Conservation (phyloP, 2,329 filamentous ascomycete species). For the Fusarium succisae region DNA sequence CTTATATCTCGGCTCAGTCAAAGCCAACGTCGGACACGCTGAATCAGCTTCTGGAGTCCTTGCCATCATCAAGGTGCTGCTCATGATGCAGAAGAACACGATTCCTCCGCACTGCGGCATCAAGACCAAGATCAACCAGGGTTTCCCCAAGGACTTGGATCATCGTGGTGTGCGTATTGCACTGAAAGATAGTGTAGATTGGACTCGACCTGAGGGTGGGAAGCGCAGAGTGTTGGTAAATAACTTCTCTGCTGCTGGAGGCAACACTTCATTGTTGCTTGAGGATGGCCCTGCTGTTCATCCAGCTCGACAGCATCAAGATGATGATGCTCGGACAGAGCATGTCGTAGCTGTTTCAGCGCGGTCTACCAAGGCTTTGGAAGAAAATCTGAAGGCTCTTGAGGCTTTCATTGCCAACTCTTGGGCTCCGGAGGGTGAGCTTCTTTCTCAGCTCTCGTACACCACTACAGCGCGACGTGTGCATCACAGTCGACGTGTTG, state of each 20-base stretch:
- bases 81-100: neutral
- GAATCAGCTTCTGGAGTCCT: neutral
- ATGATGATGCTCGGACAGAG: neutral
- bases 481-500: neutral
- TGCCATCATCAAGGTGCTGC: neutral
- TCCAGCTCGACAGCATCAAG: neutral
- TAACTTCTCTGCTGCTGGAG: neutral
- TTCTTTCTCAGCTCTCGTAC: neutral
- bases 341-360: neutral
- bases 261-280: neutral
- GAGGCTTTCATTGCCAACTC: neutral
- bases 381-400: neutral
- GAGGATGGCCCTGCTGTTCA: neutral
- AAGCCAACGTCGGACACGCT: slow-evolving; percentile 72
- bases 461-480: neutral
- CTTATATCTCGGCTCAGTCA: slow-evolving; percentile 70
- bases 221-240: neutral
- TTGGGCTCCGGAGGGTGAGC: neutral
- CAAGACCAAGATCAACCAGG: slow-evolving; percentile 3
- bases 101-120: slow-evolving; percentile 36
- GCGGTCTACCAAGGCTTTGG: neutral
- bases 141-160: neutral
- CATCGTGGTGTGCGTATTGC: neutral
- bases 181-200: neutral
- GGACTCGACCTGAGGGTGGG: neutral